Evolutionary conservation across 495 filamentous ascomycete genomes (phyloP).

Genomic region (Cladorrhinum samala): DNA sequence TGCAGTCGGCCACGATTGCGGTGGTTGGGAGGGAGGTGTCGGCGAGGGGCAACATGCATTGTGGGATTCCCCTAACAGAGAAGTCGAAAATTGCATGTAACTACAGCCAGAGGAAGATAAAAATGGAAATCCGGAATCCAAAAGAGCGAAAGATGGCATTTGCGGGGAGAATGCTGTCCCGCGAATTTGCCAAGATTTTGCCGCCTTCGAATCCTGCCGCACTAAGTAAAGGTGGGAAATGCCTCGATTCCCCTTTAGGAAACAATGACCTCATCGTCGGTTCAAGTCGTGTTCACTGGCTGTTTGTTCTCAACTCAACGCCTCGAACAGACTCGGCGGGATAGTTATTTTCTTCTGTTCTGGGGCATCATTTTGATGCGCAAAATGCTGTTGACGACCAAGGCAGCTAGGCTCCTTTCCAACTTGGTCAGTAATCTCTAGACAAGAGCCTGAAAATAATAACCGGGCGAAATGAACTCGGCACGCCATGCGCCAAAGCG

Average conservation of each 20-base stretch:
- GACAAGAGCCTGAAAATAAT: too few relatives aligned
- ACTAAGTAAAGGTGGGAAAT: not conserved
- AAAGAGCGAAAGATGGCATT: not conserved
- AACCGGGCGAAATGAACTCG: too few relatives aligned
- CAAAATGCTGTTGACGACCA: too few relatives aligned
- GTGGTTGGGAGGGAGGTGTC: not conserved
- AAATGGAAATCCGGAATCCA: not conserved
- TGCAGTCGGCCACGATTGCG: not conserved
- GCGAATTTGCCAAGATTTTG: not conserved
- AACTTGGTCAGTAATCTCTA: too few relatives aligned
- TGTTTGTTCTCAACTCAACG: too few relatives aligned
- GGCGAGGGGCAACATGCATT: not conserved
- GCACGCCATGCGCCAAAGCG: too few relatives aligned
- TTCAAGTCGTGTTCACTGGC: too few relatives aligned
- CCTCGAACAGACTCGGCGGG: too few relatives aligned
- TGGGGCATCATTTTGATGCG: too few relatives aligned
- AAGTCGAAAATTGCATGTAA: not conserved
- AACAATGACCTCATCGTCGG: not conserved
- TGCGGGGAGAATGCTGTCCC: not conserved
- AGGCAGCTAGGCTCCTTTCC: too few relatives aligned
- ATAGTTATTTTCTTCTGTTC: too few relatives aligned
- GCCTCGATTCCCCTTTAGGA: not conserved
- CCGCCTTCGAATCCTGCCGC: not conserved
- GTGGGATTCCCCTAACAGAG: not conserved
- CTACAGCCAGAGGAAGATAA: not conserved